Evolutionary conservation across 2,329 filamentous ascomycete species (phyloP), one percentile per base, ranked within the genome.

Genomic region (Zymoseptoria ardabiliae): DNA sequence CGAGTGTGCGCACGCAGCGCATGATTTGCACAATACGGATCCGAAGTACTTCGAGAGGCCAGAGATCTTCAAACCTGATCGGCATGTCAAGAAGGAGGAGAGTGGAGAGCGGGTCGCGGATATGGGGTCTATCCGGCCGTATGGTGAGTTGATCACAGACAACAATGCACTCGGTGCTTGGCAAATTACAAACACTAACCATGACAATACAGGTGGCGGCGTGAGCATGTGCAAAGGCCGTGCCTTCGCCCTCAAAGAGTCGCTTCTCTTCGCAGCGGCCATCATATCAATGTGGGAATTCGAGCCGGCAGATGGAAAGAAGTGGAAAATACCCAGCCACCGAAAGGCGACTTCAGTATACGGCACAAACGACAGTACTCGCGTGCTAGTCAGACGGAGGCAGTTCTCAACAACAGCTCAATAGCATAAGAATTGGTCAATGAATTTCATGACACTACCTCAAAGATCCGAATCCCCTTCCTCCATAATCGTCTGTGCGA

Each of bases 401-500:
- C 59, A 62, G 48, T 48, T 64, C 6, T 19, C 50, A 11, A 9
- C 19, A 4, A 35, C 49, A 50, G 22, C 49, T 41, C 13, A 1
- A 4, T 41, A 28, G 25, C 25, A 2, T 28, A 7, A 28, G 25
- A 9, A 28, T 9, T 9, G 25, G 25, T 9, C 6, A 28, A 28
- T 28, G 25, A 5, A 17, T 41, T 41, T 17, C 10, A 41, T 17
- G 35, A 41, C 10, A 17, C 17, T 20, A 48, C 9, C n/a, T 74
- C 65, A 79, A 55, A 74, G 77, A 52, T 79, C 77, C 0, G 76
- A 79, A 70, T 88, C 86, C 55, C 87, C 85, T 70, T 90, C 88
- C 72, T 89, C 88, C 59, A 87, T 80, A 62, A 91, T 90, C 0
- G 85, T 88, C 69, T 88, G 84, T 25, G 81, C 79, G 50, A 88